Evolutionary conservation across 2,329 filamentous ascomycete genomes (phyloP).

Genomic region (Neonectria neomacrospora): DNA sequence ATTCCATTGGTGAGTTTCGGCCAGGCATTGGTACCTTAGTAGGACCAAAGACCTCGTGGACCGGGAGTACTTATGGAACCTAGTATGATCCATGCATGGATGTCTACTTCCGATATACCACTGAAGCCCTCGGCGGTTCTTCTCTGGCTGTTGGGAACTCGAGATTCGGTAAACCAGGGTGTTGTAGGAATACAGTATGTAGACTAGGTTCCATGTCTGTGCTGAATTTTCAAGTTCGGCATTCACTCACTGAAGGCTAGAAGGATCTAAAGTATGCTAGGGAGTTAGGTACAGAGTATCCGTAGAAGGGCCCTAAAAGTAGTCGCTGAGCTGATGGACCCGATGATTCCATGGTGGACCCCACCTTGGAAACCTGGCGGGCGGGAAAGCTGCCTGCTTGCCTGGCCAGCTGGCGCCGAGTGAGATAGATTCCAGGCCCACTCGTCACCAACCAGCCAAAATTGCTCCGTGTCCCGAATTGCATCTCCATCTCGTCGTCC

Average conservation of each 20-base stretch:
- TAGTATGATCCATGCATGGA: not conserved
- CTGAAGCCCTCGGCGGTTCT: not conserved
- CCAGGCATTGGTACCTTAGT: not conserved
- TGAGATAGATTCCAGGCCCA: constrained; percentile 21
- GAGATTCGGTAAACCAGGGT: no score
- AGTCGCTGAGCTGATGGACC: not conserved
- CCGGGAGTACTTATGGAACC: not conserved
- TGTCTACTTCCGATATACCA: not conserved
- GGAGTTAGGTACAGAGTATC: not conserved
- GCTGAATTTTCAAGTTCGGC: not conserved
- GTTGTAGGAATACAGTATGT: no score
- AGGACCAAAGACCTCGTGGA: not conserved
- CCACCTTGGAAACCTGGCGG: not conserved
- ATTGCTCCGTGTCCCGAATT: constrained; percentile 45
- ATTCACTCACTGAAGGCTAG: no score
- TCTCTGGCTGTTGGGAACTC: not conserved
- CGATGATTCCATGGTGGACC: not conserved
- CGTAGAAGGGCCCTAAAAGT: not conserved
- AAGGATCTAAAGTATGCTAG: no score
- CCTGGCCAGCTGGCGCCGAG: constrained; percentile 16
- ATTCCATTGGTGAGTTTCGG: not conserved
- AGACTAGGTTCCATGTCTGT: no score
- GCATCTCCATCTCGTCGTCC: constrained; percentile 34
- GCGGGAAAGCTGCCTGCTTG: not conserved
- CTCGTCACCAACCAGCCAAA: constrained; percentile 47